Base-by-base conservation (phyloP, 331 rosid species). In the Arachis monticola region DNA sequence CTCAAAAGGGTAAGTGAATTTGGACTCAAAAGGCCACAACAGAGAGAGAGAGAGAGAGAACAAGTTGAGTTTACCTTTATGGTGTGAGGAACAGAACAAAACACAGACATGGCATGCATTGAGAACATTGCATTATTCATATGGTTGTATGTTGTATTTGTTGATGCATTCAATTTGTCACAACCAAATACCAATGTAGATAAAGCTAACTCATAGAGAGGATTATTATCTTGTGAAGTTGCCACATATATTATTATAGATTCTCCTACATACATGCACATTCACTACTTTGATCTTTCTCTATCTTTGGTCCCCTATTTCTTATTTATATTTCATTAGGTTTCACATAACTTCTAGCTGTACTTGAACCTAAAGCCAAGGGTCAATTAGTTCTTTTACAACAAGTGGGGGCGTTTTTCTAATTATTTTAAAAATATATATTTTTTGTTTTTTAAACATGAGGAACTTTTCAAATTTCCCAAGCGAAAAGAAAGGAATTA, bases 231-330 rank as follows among this genome's bases (percentile, higher is more conserved):
- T 58, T 48, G 70, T 67, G 70, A 2, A 60, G 60, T 73, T 80
- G 61, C 53, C 67, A 51, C 55, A 44, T 45, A 52, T 52, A 44
- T 51, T 69, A 12, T 6, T 38, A 38, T 38, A 4, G 41, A 38
- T 3, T 38, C 41, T 38, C 5, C 27, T 48, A 48, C 59, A 45
- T 38, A 38, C 41, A 38, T 38, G 2, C 41, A 38, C 5, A 38
- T 55, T 2, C 5, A 8, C 52, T 27, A 35, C 50, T 67, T 7
- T 7, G 2, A 12, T 13, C 17, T 10, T 6, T 71, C 7, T 41
- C 17, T 38, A 10, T 64, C 1, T 1, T 58, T 51, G 81, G 81
- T 77, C 81, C 81, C 81, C 8, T 40, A 45, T 59, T 17, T 59
- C 11, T 40, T 17, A 14, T 70, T 40, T 9, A 10, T 27, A 7